These are phyloP conservation scores for Sugiyamaella lignohabitans DNA, from an alignment of 805 yeast genomes.

Conservation along the genomic window DNA sequence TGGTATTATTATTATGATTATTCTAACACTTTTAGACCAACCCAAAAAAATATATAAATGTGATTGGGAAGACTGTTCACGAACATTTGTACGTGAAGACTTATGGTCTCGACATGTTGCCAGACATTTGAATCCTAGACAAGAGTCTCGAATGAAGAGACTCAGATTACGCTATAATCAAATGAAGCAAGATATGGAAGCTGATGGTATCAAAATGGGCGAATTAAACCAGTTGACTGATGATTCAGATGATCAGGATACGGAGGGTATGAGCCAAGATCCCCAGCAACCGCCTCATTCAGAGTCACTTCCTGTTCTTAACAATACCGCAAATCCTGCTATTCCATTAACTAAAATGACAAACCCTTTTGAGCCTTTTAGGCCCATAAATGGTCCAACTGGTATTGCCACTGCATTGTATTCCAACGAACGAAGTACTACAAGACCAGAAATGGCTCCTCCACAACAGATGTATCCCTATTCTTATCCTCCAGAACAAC, in stretches of 20 bases:
- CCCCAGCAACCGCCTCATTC: not conserved
- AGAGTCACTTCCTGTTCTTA: not conserved
- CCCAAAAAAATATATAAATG: conserved; percentile 16
- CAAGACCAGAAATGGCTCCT: not conserved
- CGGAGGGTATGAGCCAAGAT: not conserved
- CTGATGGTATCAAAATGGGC: not conserved
- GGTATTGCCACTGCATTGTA: not conserved
- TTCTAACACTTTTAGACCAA: conserved; percentile 6
- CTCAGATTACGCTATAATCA: not conserved
- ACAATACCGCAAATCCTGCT: not conserved
- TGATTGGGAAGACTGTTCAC: conserved; percentile 24
- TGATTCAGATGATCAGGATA: not conserved
- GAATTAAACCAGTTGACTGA: not conserved
- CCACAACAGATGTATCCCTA: not conserved
- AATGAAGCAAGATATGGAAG: not conserved
- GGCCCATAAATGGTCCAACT: not conserved
- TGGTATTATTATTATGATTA: too few relatives aligned
- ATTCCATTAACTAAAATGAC: not conserved
- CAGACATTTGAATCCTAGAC: conserved; percentile 8
- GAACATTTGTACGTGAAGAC: conserved; percentile 31
- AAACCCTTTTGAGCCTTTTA: not conserved
- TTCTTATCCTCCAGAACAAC: not conserved
- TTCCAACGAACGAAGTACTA: not conserved
- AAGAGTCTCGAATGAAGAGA: conserved; percentile 3
- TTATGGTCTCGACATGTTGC: conserved; percentile 26